These are phyloP conservation scores for Fusarium sp. DNA, from an alignment of 2,329 filamentous ascomycete genomes.

Conservation along the genomic window DNA sequence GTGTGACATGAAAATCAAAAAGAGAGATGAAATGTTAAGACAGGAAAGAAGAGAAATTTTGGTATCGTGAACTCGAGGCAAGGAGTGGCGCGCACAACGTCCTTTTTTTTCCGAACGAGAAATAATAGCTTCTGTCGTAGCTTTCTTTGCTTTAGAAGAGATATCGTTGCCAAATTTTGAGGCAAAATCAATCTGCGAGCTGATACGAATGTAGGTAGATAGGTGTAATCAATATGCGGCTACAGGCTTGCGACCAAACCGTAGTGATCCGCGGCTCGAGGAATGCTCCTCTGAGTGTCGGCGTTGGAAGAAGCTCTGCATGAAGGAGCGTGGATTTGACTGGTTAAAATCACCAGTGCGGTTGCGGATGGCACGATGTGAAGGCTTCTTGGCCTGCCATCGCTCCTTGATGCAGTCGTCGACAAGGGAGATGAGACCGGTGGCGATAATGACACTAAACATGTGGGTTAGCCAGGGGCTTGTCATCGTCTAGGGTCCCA, in stretches of 20 bases:
- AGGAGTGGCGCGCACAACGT: slow-evolving; percentile 6
- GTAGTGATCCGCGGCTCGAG: slow-evolving; percentile 47
- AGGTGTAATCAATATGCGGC: slow-evolving; percentile 47
- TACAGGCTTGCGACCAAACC: slow-evolving; percentile 48
- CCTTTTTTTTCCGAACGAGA: slow-evolving; percentile 12
- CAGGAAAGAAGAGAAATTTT: slow-evolving; percentile 21
- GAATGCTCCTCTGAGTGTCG: slow-evolving; percentile 51
- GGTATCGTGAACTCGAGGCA: slow-evolving; percentile 17
- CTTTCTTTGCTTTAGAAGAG: background rate
- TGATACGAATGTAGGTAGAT: background rate
- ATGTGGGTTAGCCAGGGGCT: slow-evolving; percentile 37
- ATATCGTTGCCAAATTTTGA: slow-evolving; percentile 1
- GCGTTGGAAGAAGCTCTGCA: slow-evolving; percentile 54
- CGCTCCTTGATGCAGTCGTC: slow-evolving; percentile 88
- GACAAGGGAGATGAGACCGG: slow-evolving; percentile 86
- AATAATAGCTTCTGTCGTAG: background rate
- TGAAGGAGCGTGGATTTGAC: slow-evolving; percentile 45
- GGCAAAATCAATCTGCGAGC: background rate
- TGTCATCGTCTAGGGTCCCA: background rate
- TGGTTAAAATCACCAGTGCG: slow-evolving; percentile 38
- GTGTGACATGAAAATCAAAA: slow-evolving; percentile 9
- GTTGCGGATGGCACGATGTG: slow-evolving; percentile 41
- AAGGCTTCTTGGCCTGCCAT: slow-evolving; percentile 64
- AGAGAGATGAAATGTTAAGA: slow-evolving; percentile 30
- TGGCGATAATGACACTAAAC: slow-evolving; percentile 80